Evolutionary conservation across 805 yeast genomes (phyloP), one percentile per base, ranked within the genome.

Genomic region (Starmerella sirachaensis): DNA sequence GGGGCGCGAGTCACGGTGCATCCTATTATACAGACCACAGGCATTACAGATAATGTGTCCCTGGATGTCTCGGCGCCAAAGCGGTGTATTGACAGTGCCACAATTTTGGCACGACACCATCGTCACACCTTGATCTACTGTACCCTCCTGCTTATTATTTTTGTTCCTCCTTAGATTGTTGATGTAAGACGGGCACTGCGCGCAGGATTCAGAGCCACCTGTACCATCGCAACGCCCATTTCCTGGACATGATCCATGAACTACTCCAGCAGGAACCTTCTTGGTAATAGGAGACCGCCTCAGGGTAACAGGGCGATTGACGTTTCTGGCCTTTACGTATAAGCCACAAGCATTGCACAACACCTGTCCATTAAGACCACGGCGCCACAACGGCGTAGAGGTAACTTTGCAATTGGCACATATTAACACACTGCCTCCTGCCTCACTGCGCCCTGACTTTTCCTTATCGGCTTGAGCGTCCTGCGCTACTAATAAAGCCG

Each of bases 291-390:
- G 52, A 4, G 46, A 35, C 33, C 76, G 62, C 49, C 75, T 75
- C 49, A 76, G 60, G 49, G 75, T 69, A 11, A 74, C 73, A 0
- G 88, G 88, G 28, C 88, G 61, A 44, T 74, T 71, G 16, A 75
- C 63, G 48, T 74, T 66, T 43, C 80, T 50, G n/a, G 68, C 73
- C 38, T 74, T 66, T 26, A 68, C 62, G 48, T 75, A 88, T 39
- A 88, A 65, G 0, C 98, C 98, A 63, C 98, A 88, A 0, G 98
- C 98, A 58, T 88, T 88, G 63, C 98, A 88, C 39, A 88, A 65
- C 0, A 93, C 88, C 53, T 84, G 78, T 1, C 95, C 96, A 42
- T 79, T 79, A 0, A 93, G 86, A 40, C 88, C 85, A 37, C 96
- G 66, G 50, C 98, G 68, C 98, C 98, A 88, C 12, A 91, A 63